Conservation (phyloP, 2,329 filamentous ascomycete genomes). For the Pochonia chlamydosporia region DNA sequence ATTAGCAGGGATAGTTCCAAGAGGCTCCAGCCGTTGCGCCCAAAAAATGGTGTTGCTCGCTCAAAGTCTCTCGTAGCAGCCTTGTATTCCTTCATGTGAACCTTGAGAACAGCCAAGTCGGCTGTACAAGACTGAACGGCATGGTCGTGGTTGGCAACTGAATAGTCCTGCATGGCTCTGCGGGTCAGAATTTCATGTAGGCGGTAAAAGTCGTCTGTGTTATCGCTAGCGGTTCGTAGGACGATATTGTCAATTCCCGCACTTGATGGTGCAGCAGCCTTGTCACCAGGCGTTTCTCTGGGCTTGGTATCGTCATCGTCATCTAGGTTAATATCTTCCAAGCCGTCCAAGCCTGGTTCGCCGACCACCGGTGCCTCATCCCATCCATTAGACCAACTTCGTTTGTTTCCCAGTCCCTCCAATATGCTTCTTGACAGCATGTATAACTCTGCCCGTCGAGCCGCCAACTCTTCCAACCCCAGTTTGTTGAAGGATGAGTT, state of each 20-base stretch:
- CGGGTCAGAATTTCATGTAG: slow-evolving; percentile 76
- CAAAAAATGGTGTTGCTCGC: slow-evolving; percentile 72
- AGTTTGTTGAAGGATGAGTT: slow-evolving; percentile 48
- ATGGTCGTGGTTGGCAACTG: slow-evolving; percentile 70
- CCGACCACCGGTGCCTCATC: slow-evolving; percentile 47
- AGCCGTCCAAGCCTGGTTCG: slow-evolving; percentile 36
- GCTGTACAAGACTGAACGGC: slow-evolving; percentile 73
- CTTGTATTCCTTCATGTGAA: slow-evolving; percentile 65
- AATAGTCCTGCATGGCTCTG: slow-evolving; percentile 75
- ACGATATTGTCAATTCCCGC: slow-evolving; percentile 39
- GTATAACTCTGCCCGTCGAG: slow-evolving; percentile 75
- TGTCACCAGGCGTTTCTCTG: slow-evolving; percentile 4
- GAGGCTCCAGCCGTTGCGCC: slow-evolving; percentile 68
- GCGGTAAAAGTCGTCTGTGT: slow-evolving; percentile 57
- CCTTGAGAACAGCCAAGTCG: slow-evolving; percentile 82
- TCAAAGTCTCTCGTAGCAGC: slow-evolving; percentile 74
- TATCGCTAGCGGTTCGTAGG: slow-evolving; percentile 56
- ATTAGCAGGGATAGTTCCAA: slow-evolving; percentile 79
- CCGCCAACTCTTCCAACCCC: slow-evolving; percentile 77
- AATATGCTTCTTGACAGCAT: slow-evolving; percentile 74
- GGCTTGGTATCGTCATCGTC: slow-evolving; percentile 27
- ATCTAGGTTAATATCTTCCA: slow-evolving; percentile 54
- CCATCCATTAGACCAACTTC: slow-evolving; percentile 77
- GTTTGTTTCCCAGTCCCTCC: slow-evolving; percentile 64
- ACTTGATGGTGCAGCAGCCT: slow-evolving; percentile 17